phyloP scores from a whole-genome alignment of 1,284 basidiomycete genomes.

The Trametes pubescens region DNA sequence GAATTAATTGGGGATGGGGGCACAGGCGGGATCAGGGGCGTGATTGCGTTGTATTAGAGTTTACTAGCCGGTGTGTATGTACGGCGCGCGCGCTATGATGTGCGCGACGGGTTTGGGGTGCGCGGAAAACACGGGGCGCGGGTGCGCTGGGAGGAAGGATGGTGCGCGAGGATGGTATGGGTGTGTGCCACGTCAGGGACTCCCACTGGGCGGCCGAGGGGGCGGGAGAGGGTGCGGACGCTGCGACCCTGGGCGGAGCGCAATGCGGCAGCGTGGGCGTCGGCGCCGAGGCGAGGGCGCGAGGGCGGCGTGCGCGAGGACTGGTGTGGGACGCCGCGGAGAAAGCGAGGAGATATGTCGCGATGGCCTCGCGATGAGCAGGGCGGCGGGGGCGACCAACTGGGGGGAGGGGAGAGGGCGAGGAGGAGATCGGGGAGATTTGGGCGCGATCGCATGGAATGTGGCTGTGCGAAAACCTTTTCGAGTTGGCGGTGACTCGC shows the following conservation, averaged over 20 bases:
- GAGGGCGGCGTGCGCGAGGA: not conserved
- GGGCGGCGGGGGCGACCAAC: not conserved
- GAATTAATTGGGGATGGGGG: not conserved
- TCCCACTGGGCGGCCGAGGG: conserved; percentile 10
- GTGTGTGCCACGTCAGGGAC: conserved; percentile 13
- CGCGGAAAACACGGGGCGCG: not conserved
- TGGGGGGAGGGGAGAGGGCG: not conserved
- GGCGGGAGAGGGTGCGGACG: conserved; percentile 1
- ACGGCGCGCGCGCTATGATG: not conserved
- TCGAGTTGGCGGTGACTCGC: not conserved
- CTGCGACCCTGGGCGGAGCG: not conserved
- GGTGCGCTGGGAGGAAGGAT: not conserved
- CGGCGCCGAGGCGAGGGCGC: not conserved
- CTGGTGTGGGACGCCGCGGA: conserved; percentile 3
- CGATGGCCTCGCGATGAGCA: not conserved
- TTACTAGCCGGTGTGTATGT: conserved; percentile 6
- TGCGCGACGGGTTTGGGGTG: not conserved
- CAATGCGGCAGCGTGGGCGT: conserved; percentile 4
- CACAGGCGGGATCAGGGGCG: not conserved
- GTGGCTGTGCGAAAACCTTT: conserved; percentile 15
- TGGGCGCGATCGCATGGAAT: not conserved
- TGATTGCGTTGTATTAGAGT: conserved; percentile 19
- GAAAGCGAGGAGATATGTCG: not conserved
- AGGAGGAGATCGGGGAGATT: not conserved
- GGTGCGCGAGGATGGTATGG: not conserved